Evolutionary conservation across 352 stramenopile species (phyloP).

Genomic region (Phytopythium oedochilum): DNA sequence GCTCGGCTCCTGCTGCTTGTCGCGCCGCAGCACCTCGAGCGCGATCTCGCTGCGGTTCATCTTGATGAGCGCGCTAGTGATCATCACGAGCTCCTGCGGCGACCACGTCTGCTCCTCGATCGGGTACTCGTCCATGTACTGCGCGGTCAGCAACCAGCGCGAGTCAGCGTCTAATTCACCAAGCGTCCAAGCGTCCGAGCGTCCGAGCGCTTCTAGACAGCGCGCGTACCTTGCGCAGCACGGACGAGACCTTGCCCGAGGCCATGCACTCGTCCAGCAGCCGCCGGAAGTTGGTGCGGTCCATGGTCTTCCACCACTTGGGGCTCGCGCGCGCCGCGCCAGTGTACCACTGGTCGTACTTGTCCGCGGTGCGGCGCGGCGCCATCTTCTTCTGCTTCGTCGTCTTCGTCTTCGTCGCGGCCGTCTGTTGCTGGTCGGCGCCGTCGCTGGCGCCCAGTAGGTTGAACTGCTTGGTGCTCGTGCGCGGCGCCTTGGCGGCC

Average conservation of each 20-base stretch:
- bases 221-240: slow-evolving; percentile 39
- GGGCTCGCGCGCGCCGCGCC: slow-evolving; percentile 13
- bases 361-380: background rate
- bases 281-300: slow-evolving; percentile 51
- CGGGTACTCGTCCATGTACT: slow-evolving; percentile 68
- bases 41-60: slow-evolving; percentile 59
- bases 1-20: slow-evolving; percentile 36
- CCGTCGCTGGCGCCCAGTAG: slow-evolving; percentile 7
- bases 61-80: slow-evolving; percentile 66
- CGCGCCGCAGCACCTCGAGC: slow-evolving; percentile 51
- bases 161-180: too few relatives aligned
- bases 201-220: too few relatives aligned
- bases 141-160: too few relatives aligned
- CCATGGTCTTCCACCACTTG: slow-evolving; percentile 50
- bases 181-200: too few relatives aligned
- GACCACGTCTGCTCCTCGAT: slow-evolving; percentile 59
- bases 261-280: slow-evolving; percentile 59
- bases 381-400: too few relatives aligned
- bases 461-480: slow-evolving; percentile 15
- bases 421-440: background rate
- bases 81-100: slow-evolving; percentile 72
- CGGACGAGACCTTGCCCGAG: slow-evolving; percentile 41
- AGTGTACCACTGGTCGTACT: background rate
- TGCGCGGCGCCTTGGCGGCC: slow-evolving; percentile 6
- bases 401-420: too few relatives aligned